Evolutionary conservation across 2,329 filamentous ascomycete genomes (phyloP), one percentile per base, ranked within the genome.

Genomic region (Elsinoe australis): DNA sequence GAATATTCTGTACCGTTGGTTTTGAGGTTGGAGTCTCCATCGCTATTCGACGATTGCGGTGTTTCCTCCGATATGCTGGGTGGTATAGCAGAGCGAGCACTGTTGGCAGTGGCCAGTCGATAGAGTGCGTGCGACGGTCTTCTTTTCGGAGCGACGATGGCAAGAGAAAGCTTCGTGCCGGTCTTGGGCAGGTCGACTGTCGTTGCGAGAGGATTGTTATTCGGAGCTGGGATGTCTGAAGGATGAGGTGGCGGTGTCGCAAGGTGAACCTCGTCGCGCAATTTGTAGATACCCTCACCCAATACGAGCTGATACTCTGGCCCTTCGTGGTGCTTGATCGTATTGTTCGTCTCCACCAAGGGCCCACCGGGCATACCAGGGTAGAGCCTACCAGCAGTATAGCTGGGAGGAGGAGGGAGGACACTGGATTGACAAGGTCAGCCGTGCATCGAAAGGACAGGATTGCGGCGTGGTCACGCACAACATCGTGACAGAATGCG

Each of bases 241-340:
- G 92, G 92, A 67, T 98, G 92, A 10, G 89, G 89, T 54, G 90
- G 90, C 49, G 92, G 92, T 26, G 89, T 95, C 35, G 92, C 90
- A 50, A 98, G 82, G 56, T 88, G 84, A 21, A 98, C 72, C 64
- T 95, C 87, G 67, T 98, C 90, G 64, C 88, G 84, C 34, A 96
- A 78, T 17, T 85, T 76, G 61, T 98, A 98, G 52, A 86, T 90
- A 60, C 89, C 87, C 80, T 98, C 92, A 65, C 90, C 92, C 39
- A 90, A 88, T 34, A 95, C 80, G 56, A 98, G 82, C 63, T 94
- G 86, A 67, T 87, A 87, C 58, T 95, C 89, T 18, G 85, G 78
- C 4, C 86, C 86, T 28, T 80, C 80, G 18, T 87, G 90, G 59
- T 85, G 84, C 50, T 79, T 80, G 53, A 98, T 71, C 31, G 81